Evolutionary conservation across 805 yeast species (phyloP).

Genomic region (Wilhelminamyces savonicus): DNA sequence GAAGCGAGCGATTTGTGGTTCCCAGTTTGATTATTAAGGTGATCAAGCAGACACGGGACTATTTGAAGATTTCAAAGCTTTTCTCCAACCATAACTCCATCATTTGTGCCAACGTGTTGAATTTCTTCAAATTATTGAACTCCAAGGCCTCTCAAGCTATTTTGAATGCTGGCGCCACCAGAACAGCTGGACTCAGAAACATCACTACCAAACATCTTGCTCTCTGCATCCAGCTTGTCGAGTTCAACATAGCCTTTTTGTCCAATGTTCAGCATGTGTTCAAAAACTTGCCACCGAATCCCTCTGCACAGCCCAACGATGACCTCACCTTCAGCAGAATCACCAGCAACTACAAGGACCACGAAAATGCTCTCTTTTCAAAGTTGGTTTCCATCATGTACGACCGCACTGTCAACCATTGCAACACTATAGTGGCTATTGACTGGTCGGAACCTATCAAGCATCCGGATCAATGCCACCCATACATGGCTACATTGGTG

Average conservation of each 20-base stretch:
- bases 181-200: conserved; percentile 67
- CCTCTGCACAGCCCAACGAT: conserved; percentile 9
- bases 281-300: not conserved
- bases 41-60: conserved; percentile 36
- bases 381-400: conserved; percentile 67
- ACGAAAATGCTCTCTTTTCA: conserved; percentile 54
- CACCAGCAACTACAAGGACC: conserved; percentile 44
- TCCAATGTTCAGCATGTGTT: conserved; percentile 18
- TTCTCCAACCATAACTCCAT: conserved; percentile 41
- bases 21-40: conserved; percentile 21
- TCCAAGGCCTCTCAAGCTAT: conserved; percentile 53
- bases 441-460: conserved; percentile 45
- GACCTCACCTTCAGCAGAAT: conserved; percentile 25
- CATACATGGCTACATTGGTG: conserved; percentile 59
- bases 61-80: conserved; percentile 49
- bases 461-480: conserved; percentile 45
- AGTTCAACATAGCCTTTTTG: conserved; percentile 35
- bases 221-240: conserved; percentile 59
- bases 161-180: conserved; percentile 69
- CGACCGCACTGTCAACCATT: conserved; percentile 51
- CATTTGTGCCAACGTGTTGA: conserved; percentile 42
- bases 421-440: conserved; percentile 38
- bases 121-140: conserved; percentile 41
- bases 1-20: conserved; percentile 18
- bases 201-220: conserved; percentile 70